A percentile compares a stretch with the other conserved stretches of the same genome.
phyloP scores from a whole-genome alignment of 192 early-diverging fungal species.

The Coemansia sp. region DNA sequence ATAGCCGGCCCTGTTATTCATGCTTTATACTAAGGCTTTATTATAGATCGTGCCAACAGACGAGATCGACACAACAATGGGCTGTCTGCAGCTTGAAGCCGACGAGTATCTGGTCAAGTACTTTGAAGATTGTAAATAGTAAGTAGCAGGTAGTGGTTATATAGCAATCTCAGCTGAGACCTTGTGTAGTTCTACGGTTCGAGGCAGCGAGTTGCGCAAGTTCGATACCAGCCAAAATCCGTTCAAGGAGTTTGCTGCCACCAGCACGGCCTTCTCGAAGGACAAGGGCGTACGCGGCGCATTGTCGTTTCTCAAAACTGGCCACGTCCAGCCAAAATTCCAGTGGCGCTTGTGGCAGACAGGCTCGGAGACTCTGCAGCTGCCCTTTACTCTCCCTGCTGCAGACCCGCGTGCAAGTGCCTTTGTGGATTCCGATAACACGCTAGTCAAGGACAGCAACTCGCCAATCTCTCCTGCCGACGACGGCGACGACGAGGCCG shows the following conservation, averaged over 20 bases:
- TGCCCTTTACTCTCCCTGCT: conserved; percentile 30
- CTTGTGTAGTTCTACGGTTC: conserved; percentile 33
- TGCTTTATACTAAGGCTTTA: neutral
- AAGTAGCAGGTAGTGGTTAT: conserved; percentile 6
- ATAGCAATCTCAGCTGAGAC: too few relatives aligned
- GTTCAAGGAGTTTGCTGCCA: conserved; percentile 44
- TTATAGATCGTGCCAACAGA: conserved; percentile 53
- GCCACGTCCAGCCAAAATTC: conserved; percentile 42
- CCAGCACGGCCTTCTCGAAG: conserved; percentile 25
- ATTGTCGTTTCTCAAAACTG: conserved; percentile 35
- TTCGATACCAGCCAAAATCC: conserved; percentile 41
- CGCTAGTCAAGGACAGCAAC: conserved; percentile 12
- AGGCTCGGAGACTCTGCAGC: conserved; percentile 33
- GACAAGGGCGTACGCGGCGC: conserved; percentile 46
- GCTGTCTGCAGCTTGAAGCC: conserved; percentile 26
- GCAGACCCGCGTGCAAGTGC: neutral
- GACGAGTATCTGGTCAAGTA: conserved; percentile 55
- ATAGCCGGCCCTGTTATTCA: neutral
- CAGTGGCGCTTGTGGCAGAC: conserved; percentile 48
- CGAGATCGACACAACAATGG: conserved; percentile 54
- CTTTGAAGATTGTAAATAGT: conserved; percentile 56
- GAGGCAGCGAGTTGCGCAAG: conserved; percentile 39
- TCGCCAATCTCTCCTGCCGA: neutral
- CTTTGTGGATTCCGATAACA: conserved; percentile 28
- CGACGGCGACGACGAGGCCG: conserved; percentile 10